phyloP scores from a whole-genome alignment of 768 basidiomycete genomes.

The Rhizopogon vinicolor region DNA sequence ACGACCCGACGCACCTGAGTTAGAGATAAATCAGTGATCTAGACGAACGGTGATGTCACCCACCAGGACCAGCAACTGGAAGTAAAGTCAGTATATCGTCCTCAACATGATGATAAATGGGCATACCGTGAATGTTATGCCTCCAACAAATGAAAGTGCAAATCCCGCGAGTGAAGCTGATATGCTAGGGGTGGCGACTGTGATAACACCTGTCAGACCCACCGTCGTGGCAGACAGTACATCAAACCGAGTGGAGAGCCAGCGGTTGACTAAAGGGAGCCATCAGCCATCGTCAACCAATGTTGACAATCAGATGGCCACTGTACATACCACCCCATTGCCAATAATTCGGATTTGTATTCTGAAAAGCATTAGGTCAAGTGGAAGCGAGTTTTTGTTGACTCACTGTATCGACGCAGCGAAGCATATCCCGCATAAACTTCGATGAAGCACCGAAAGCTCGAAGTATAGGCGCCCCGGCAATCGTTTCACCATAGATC shows the following conservation, averaged over 20 bases:
- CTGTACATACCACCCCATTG: slow-evolving; percentile 71
- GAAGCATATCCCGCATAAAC: slow-evolving; percentile 79
- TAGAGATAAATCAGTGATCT: slow-evolving; percentile 1
- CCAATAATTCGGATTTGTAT: slow-evolving; percentile 81
- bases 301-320: background rate
- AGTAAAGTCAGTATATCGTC: slow-evolving; percentile 12
- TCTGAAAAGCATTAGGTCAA: slow-evolving; percentile 26
- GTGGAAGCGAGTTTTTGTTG: background rate
- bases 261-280: slow-evolving; percentile 66
- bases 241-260: slow-evolving; percentile 88
- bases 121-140: slow-evolving; percentile 61
- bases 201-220: slow-evolving; percentile 64
- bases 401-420: slow-evolving; percentile 74
- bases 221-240: slow-evolving; percentile 68
- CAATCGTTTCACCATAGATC: slow-evolving; percentile 48
- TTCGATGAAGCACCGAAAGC: slow-evolving; percentile 88
- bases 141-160: slow-evolving; percentile 78
- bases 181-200: slow-evolving; percentile 65
- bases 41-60: slow-evolving; percentile 5
- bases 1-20: slow-evolving; percentile 72
- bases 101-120: background rate
- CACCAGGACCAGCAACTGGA: slow-evolving; percentile 58
- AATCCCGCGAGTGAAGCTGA: slow-evolving; percentile 84
- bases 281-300: slow-evolving; percentile 4
- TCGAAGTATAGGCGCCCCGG: slow-evolving; percentile 53